Base-by-base conservation (phyloP, 352 stramenopile species). In the Phytopythium helicoides region DNA sequence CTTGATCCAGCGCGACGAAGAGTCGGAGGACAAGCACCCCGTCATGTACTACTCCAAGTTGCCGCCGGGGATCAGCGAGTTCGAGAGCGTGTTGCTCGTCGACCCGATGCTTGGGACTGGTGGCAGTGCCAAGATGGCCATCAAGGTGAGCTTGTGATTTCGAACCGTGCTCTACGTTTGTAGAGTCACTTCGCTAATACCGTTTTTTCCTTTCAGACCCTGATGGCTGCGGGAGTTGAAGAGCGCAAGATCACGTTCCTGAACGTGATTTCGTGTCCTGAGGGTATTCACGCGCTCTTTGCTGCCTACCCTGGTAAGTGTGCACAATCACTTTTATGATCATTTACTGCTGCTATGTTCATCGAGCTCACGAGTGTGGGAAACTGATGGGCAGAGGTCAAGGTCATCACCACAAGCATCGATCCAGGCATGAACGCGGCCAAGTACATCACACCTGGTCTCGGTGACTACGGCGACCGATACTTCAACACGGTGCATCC, bases 91-190 rank as follows among this genome's bases (percentile, higher is more conserved):
- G 12, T 58, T 99, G 19, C 64, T 99, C 11, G 96, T 97, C 41
- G 95, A 99, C 76, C 95, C 96, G 18, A 99, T 99, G 96, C 73
- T 98, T 37, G 96, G 88, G 3, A 98, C 93, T 1, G 81, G 77
- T 42, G 80, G 94, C 31, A 97, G 83, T 42, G 92, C 94, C 34
- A 73, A 85, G 33, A 86, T 89, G 62, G 94, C 94, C 35, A 94
- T 99, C 50, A 81, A 97, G 58, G 78, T 92, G 28, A 33, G 28
- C 28, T 49, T 45, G 53, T 44, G 34, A 10, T 23, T 9, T 18
- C 9, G 28, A 33, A n/a, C n/a, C n/a, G n/a, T n/a, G n/a, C n/a
- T n/a, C n/a, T n/a, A n/a, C 54, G 15, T 42, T 52, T 48, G 31
- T n/a, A 45, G 37, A 6, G 18, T 45, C 38, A 46, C 48, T 16